Evolutionary conservation across 2,329 filamentous ascomycete species (phyloP).

Genomic region (Fusarium mexicanum): DNA sequence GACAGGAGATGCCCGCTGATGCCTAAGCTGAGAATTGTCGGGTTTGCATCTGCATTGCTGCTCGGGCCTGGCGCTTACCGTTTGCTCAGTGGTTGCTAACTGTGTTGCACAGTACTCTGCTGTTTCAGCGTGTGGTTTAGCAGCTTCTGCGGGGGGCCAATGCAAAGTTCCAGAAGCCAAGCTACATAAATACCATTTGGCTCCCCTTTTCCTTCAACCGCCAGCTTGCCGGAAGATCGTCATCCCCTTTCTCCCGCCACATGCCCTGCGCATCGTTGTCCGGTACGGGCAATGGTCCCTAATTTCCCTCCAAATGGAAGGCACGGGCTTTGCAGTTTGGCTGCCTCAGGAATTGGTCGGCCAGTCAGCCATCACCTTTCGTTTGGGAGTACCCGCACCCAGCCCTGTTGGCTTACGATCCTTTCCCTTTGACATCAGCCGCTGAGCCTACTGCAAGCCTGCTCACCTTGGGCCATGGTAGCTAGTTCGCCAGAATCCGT

Average conservation of each 20-base stretch:
- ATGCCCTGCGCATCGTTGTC: conserved; percentile 21
- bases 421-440: conserved; percentile 38
- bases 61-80: conserved; percentile 15
- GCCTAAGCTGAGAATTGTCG: conserved; percentile 10
- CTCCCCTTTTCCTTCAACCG: conserved; percentile 16
- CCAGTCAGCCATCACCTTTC: conserved; percentile 26
- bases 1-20: conserved; percentile 19
- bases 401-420: conserved; percentile 42
- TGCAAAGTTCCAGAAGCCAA: conserved; percentile 25
- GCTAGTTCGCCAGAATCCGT: background rate
- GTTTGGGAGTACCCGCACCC: conserved; percentile 29
- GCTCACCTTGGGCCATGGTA: conserved; percentile 23
- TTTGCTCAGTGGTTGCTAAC: conserved; percentile 1
- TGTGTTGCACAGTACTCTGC: conserved; percentile 8
- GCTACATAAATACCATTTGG: conserved; percentile 19
- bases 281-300: conserved; percentile 23
- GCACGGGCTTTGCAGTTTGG: conserved; percentile 23
- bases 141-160: background rate
- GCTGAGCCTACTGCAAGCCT: conserved; percentile 36
- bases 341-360: conserved; percentile 13
- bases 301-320: conserved; percentile 28
- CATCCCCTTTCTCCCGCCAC: conserved; percentile 30
- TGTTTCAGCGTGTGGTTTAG: conserved; percentile 20
- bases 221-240: conserved; percentile 18
- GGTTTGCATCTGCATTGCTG: background rate